phyloP scores from a whole-genome alignment of 2,329 filamentous ascomycete species.

The Geoglossum cookeanum region DNA sequence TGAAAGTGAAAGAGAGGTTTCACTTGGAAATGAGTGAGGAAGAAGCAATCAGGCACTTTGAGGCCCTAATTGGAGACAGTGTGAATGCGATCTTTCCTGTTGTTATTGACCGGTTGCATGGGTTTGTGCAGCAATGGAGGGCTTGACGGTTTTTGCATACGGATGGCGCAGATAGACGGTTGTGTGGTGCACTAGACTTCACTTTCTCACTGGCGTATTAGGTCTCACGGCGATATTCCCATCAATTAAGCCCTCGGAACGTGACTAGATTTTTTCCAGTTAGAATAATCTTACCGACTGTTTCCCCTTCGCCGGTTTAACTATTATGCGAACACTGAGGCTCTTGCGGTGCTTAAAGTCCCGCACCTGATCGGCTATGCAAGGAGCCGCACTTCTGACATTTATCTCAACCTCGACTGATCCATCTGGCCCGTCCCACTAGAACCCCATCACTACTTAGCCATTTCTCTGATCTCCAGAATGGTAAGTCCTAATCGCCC shows the following conservation, averaged over 20 bases:
- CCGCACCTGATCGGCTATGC: not conserved
- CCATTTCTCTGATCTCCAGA: not conserved
- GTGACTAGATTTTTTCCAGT: too few species aligned
- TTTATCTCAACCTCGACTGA: not conserved
- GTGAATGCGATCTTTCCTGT: conserved; percentile 79
- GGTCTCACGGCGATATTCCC: too few species aligned
- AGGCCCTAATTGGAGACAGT: conserved; percentile 77
- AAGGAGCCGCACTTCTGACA: not conserved
- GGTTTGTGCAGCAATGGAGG: conserved; percentile 78
- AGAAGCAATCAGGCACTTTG: conserved; percentile 75
- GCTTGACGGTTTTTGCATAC: conserved; percentile 26
- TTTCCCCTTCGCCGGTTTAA: too few species aligned
- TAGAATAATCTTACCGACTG: too few species aligned
- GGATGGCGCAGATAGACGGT: not conserved
- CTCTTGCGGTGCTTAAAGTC: too few species aligned
- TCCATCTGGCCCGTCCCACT: not conserved
- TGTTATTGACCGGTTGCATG: conserved; percentile 87
- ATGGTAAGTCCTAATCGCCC: not conserved
- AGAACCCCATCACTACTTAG: not conserved
- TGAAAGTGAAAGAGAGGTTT: conserved; percentile 90
- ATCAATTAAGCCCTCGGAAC: too few species aligned
- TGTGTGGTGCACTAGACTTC: not conserved
- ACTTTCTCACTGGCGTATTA: too few species aligned
- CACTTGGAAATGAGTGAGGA: conserved; percentile 82
- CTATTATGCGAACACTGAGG: too few species aligned